phyloP scores from a whole-genome alignment of 495 filamentous ascomycete genomes.

The Chaetomium tenue region DNA sequence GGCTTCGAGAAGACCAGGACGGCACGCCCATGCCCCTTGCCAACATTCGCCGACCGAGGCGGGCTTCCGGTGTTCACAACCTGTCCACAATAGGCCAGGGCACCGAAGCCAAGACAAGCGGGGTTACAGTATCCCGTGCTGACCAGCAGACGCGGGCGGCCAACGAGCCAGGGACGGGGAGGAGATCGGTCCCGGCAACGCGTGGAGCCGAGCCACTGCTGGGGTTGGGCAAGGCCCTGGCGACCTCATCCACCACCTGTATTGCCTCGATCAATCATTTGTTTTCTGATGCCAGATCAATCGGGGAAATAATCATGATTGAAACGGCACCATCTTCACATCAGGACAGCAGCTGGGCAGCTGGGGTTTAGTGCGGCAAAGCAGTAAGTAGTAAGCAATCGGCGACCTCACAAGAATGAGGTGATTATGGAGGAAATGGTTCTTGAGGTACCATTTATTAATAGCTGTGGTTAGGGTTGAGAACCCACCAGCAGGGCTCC shows the following conservation, averaged over 20 bases:
- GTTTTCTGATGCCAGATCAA: neutral
- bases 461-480: constrained; percentile 6
- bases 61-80: neutral
- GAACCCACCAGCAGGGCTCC: neutral
- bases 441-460: neutral
- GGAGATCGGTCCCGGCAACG: neutral
- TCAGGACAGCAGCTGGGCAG: neutral
- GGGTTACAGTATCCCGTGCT: neutral
- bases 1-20: neutral
- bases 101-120: constrained; percentile 4
- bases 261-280: neutral
- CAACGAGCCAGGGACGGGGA: neutral
- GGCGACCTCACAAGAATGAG: no score
- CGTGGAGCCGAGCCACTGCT: neutral
- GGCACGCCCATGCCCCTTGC: neutral
- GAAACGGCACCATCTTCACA: no score
- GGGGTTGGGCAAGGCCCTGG: neutral
- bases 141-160: neutral
- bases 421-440: no score
- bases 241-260: neutral
- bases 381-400: neutral
- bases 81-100: neutral
- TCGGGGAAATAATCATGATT: neutral
- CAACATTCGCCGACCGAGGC: neutral
- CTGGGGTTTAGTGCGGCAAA: neutral